A percentile compares a stretch with the other conserved stretches of the same genome.
Evolutionary conservation across 1,284 basidiomycete species (phyloP).

Genomic region (Melampsora abietis-canadensis): DNA sequence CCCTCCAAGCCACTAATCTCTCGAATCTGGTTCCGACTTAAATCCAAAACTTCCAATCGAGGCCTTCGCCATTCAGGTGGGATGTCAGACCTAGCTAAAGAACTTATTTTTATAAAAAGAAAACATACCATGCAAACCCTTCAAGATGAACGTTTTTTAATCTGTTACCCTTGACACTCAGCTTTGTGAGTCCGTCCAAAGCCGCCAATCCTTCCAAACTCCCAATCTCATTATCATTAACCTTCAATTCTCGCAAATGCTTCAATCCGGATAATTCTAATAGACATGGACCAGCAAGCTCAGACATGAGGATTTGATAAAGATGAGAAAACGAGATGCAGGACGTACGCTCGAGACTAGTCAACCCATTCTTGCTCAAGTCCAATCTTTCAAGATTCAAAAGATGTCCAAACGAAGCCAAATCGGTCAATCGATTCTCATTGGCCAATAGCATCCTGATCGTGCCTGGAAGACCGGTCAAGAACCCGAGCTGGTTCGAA

Average conservation of each 20-base stretch:
- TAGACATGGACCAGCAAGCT: background rate
- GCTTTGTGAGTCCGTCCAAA: conserved; percentile 74
- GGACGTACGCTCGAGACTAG: conserved; percentile 74
- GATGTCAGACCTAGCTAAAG: background rate
- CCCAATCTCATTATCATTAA: conserved; percentile 75
- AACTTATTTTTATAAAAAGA: conserved; percentile 16
- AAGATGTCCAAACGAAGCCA: conserved; percentile 86
- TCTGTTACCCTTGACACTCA: conserved; percentile 75
- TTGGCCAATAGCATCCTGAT: conserved; percentile 77
- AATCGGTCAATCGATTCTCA: conserved; percentile 74
- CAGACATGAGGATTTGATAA: background rate
- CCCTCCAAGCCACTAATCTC: conserved; percentile 63
- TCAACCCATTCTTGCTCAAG: conserved; percentile 83
- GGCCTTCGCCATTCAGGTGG: conserved; percentile 59
- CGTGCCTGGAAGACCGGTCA: conserved; percentile 75
- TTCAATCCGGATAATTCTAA: conserved; percentile 76
- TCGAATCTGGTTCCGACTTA: conserved; percentile 72
- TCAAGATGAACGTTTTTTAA: conserved; percentile 66
- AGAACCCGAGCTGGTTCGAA: conserved; percentile 73
- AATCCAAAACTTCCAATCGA: conserved; percentile 74
- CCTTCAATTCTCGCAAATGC: conserved; percentile 81
- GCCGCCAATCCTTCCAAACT: conserved; percentile 73
- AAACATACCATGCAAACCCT: conserved; percentile 67
- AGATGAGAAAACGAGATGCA: conserved; percentile 41
- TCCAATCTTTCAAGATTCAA: conserved; percentile 81